phyloP scores from a whole-genome alignment of 257 asterid species.

The Jasminum sambac region DNA sequence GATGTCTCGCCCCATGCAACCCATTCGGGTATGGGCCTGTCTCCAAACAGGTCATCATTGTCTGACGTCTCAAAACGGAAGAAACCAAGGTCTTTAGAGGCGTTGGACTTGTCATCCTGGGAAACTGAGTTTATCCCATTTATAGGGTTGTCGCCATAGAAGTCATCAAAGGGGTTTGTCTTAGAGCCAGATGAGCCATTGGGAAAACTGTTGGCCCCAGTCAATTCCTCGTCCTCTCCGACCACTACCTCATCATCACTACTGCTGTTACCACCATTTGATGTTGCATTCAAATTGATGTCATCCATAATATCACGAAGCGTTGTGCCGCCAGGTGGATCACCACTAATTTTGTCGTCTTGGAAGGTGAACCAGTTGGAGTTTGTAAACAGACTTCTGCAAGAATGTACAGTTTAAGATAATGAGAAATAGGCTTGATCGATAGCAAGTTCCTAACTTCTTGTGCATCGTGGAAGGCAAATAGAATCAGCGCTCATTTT shows the following conservation, averaged over 20 bases:
- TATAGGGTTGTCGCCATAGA: conserved; percentile 30
- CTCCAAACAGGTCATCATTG: conserved; percentile 73
- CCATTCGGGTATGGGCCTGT: conserved; percentile 92
- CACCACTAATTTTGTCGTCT: conserved; percentile 62
- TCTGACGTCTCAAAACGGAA: conserved; percentile 70
- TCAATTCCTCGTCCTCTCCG: conserved; percentile 83
- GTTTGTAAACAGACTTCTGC: conserved; percentile 89
- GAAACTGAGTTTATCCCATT: conserved; percentile 25
- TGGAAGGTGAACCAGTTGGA: conserved; percentile 99
- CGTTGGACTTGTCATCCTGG: conserved; percentile 32
- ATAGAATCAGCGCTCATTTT: neutral
- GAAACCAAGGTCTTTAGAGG: conserved; percentile 54
- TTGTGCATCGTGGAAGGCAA: neutral
- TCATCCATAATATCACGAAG: conserved; percentile 60
- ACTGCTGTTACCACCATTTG: conserved; percentile 58
- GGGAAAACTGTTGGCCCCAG: conserved; percentile 38
- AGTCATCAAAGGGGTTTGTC: conserved; percentile 31
- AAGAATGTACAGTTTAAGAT: conserved; percentile 25
- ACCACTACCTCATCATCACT: conserved; percentile 93
- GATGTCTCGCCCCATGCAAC: conserved; percentile 83
- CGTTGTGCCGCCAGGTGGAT: conserved; percentile 50
- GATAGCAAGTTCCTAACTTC: neutral
- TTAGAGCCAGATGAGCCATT: conserved; percentile 36
- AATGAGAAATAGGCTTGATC: conserved; percentile 5
- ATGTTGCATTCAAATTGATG: conserved; percentile 53